A percentile compares a stretch with the other conserved stretches of the same genome.
These are phyloP conservation scores for Micractinium sp. DNA, from an alignment of 139 green algal genomes.

Conservation along the genomic window DNA sequence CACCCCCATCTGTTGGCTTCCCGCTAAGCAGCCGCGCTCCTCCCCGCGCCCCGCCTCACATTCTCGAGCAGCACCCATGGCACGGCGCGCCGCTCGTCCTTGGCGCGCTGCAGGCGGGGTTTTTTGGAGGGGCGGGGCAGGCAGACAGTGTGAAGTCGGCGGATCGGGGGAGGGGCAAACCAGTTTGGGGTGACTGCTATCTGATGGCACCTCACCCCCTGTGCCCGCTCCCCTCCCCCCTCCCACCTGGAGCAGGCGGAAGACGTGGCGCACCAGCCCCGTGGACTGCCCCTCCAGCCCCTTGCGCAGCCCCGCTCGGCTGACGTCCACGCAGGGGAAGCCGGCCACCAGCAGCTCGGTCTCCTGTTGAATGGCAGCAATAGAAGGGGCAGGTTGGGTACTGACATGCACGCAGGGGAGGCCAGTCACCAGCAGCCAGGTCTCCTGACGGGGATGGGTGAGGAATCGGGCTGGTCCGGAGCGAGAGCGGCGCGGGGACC, in stretches of 20 bases:
- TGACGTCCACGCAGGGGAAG: constrained; percentile 92
- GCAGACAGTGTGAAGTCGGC: too few species aligned
- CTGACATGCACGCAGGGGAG: too few species aligned
- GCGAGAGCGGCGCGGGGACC: too few species aligned
- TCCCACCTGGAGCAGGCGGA: constrained; percentile 69
- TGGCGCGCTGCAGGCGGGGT: constrained; percentile 51
- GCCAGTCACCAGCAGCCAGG: background rate
- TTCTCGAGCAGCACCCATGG: constrained; percentile 95
- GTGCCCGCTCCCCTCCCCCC: too few species aligned
- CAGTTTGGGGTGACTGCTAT: too few species aligned
- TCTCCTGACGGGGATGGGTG: too few species aligned
- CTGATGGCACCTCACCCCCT: too few species aligned
- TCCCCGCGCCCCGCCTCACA: constrained; percentile 46
- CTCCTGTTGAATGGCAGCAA: constrained; percentile 45
- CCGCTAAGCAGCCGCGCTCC: background rate
- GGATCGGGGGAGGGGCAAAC: too few species aligned
- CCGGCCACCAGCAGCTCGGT: constrained; percentile 86
- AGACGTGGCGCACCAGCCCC: constrained; percentile 84
- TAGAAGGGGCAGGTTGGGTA: background rate
- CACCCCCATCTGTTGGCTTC: background rate
- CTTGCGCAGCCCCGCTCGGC: constrained; percentile 66
- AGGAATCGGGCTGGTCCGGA: too few species aligned
- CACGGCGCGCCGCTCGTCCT: constrained; percentile 56
- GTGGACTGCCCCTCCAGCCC: constrained; percentile 79
- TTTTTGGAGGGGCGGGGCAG: too few species aligned